phyloP scores from a whole-genome alignment of 768 basidiomycete genomes.

The Lentinula sp. region DNA sequence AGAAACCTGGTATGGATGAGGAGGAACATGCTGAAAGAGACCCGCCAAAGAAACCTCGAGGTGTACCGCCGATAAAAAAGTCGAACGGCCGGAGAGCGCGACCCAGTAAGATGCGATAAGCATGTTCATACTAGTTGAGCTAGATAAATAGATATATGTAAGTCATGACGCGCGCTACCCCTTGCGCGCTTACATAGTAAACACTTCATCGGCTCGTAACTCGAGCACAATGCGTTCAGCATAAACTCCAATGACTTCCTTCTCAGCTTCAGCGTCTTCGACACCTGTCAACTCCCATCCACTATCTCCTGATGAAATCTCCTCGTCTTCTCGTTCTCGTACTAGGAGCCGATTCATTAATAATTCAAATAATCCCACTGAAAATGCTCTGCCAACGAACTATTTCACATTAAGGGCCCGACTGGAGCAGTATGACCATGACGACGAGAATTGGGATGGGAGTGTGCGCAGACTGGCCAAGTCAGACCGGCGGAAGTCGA shows the following conservation, averaged over 20 bases:
- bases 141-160: too few relatives aligned
- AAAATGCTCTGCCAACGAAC: conserved; percentile 30
- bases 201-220: neutral
- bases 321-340: conserved; percentile 12
- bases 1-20: neutral
- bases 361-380: neutral
- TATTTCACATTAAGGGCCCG: conserved; percentile 63
- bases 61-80: too few relatives aligned
- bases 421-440: conserved; percentile 37
- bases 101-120: too few relatives aligned
- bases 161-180: too few relatives aligned
- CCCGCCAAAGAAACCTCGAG: too few relatives aligned
- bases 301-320: conserved; percentile 50
- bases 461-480: conserved; percentile 56
- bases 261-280: conserved; percentile 11
- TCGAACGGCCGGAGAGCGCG: too few relatives aligned
- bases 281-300: conserved; percentile 71
- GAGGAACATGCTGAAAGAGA: too few relatives aligned
- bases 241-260: neutral
- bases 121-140: too few relatives aligned
- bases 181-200: neutral
- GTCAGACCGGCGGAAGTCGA: conserved; percentile 21
- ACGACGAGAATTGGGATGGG: conserved; percentile 36
- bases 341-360: neutral
- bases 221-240: neutral